phyloP scores from a whole-genome alignment of 2,329 filamentous ascomycete species.

The Colletotrichum sp. region DNA sequence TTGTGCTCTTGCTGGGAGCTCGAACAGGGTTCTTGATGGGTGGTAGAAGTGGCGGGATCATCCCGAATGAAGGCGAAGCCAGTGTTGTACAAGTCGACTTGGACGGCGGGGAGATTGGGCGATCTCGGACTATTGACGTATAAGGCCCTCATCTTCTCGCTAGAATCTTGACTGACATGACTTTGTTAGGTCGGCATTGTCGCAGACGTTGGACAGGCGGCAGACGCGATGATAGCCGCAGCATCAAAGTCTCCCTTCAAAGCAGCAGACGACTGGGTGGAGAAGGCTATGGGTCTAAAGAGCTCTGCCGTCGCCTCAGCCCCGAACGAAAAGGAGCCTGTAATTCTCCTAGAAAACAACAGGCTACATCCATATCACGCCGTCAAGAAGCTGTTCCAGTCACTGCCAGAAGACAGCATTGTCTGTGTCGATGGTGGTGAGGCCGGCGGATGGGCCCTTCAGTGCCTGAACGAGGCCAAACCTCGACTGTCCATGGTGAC shows the following conservation, averaged over 20 bases:
- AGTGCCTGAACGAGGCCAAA: neutral
- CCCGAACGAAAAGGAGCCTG: neutral
- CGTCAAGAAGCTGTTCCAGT: neutral
- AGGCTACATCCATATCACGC: neutral
- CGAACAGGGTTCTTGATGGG: neutral
- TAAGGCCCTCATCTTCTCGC: neutral
- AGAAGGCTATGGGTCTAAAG: neutral
- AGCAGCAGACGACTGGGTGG: neutral
- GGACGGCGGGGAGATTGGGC: constrained; percentile 1
- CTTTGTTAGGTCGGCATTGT: neutral
- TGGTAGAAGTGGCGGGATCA: neutral
- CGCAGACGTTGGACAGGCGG: neutral
- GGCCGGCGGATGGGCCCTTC: neutral
- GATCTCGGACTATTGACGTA: neutral
- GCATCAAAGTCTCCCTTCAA: neutral
- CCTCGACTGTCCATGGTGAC: neutral
- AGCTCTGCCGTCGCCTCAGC: neutral
- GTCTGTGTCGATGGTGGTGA: constrained; percentile 1
- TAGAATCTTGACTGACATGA: neutral
- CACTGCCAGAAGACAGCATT: neutral
- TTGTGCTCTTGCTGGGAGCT: neutral
- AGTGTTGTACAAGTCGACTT: constrained; percentile 1
- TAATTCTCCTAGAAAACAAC: neutral
- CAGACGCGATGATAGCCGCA: neutral
- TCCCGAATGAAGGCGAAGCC: neutral